Evolutionary conservation across 129 eudicot species (phyloP), one percentile per base, ranked within the genome.

Genomic region (Glebionis coronaria): DNA sequence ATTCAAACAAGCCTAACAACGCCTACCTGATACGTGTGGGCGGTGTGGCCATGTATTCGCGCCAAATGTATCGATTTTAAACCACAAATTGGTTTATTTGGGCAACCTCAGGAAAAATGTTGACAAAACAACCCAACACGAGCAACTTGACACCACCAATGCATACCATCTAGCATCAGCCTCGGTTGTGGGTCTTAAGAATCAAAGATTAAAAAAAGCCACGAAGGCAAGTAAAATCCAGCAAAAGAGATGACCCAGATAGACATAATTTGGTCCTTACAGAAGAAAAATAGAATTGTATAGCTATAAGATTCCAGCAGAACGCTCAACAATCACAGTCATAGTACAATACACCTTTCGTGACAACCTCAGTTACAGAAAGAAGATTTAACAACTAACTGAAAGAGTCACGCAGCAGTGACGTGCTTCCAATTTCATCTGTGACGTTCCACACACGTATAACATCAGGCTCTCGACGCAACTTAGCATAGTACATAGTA

Each of bases 371-470:
- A 23, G 40, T 23, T 19, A 20, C 50, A 16, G 58, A 66, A 49
- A 28, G 16, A 27, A 66, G 16, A 49, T n/a, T 49, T 6, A 28
- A 29, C 70, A 60, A 51, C 55, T 16, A 28, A 57, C 38, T 3
- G 35, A 62, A 23, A 70, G 54, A 44, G 16, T 15, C 66, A 70
- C 28, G 9, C 47, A 58, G 46, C 56, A 58, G 65, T 45, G 35
- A 53, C 12, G 28, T 15, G 65, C 20, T 63, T 27, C 47, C 70
- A 23, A 11, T 5, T 38, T 40, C 61, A 46, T 66, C 64, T 47
- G 65, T 19, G 35, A 71, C 50, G 67, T 31, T 49, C n/a, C 13
- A 47, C 20, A 25, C 29, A 29, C 11, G 52, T 51, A 20, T 61
- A 46, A 18, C 8, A 23, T 20, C 14, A 12, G 21, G 51, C n/a